These are phyloP conservation scores for Mimosa pudica DNA, from an alignment of 306 rosid species.

Conservation along the genomic window DNA sequence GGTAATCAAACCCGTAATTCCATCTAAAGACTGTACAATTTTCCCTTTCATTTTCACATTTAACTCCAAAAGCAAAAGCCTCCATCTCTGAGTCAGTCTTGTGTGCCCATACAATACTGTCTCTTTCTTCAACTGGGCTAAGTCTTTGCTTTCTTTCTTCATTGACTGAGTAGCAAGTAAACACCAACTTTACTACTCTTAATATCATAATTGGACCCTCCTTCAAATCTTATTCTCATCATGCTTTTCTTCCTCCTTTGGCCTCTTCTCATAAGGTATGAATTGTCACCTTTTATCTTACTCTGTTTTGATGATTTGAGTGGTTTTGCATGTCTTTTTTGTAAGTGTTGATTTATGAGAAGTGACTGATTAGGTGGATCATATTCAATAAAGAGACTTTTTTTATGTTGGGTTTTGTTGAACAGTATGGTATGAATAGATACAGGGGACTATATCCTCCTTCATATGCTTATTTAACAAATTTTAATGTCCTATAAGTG, in stretches of 20 bases:
- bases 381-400: not conserved
- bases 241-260: not conserved
- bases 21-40: not conserved
- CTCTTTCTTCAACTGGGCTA: not conserved
- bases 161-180: not conserved
- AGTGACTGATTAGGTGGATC: not conserved
- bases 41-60: not conserved
- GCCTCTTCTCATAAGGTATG: slow-evolving; percentile 12
- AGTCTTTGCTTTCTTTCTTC: not conserved
- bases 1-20: not conserved
- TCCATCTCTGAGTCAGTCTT: not conserved
- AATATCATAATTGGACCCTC: not conserved
- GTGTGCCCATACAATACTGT: not conserved
- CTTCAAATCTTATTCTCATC: not conserved
- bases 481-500: not conserved
- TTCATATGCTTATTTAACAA: not conserved
- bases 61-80: slow-evolving; percentile 25
- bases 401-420: not conserved
- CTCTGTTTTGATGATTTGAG: slow-evolving; percentile 3
- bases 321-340: not conserved
- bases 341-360: not conserved
- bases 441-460: not conserved
- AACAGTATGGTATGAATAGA: not conserved
- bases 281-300: slow-evolving; percentile 4
- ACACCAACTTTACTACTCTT: not conserved